Evolutionary conservation across 192 early-diverging fungal species (phyloP).

Genomic region (Podila epicladia): DNA sequence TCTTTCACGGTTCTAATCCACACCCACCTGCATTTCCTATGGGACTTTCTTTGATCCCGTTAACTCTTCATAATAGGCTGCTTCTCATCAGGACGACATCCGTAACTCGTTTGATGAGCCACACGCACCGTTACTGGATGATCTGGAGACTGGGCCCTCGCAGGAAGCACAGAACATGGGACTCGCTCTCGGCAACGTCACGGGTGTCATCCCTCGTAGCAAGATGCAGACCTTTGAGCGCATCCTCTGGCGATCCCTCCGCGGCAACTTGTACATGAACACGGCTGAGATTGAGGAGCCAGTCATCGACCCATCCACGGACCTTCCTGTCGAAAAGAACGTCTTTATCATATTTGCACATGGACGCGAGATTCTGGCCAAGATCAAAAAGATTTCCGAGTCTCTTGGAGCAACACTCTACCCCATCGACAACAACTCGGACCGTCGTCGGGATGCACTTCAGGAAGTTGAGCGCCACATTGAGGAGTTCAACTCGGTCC

Average conservation of each 20-base stretch:
- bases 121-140: conserved; percentile 68
- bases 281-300: conserved; percentile 95
- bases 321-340: conserved; percentile 92
- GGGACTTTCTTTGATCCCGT: too few species aligned
- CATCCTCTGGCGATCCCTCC: conserved; percentile 95
- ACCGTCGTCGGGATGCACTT: conserved; percentile 86
- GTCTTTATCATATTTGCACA: conserved; percentile 99
- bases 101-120: conserved; percentile 61
- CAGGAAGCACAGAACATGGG: conserved; percentile 41
- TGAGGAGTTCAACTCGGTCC: conserved; percentile 88
- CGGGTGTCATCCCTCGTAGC: conserved; percentile 90
- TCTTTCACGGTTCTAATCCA: too few species aligned
- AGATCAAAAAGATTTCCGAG: conserved; percentile 95
- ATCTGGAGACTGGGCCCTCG: conserved; percentile 57
- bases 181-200: conserved; percentile 84
- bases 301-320: conserved; percentile 90
- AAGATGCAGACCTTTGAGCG: conserved; percentile 92
- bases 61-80: conserved; percentile 31
- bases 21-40: too few species aligned
- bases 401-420: conserved; percentile 96
- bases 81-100: conserved; percentile 53
- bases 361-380: conserved; percentile 87
- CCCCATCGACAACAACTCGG: conserved; percentile 82
- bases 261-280: conserved; percentile 98
- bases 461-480: conserved; percentile 84